Base-by-base conservation (phyloP, 225 moss, liverwort and hornwort genomes). In the Marchantia polymorpha region DNA sequence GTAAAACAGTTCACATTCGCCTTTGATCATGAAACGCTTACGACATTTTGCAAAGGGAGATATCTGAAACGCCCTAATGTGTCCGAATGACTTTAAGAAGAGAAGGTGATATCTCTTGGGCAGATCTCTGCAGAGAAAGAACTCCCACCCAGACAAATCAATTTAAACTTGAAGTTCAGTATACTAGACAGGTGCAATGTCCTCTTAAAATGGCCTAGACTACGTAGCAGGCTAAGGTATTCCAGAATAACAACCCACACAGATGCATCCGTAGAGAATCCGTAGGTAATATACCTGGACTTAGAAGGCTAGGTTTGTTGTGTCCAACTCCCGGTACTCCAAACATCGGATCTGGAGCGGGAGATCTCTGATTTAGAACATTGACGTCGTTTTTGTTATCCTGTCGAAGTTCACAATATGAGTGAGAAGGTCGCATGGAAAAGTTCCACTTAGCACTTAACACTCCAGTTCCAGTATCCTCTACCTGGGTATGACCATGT, bases 311-410 rank as follows among this genome's bases (percentile, higher is more conserved):
- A 63, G 99, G 89, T 87, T 99, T 99, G 48, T 92, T 91, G 75
- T 99, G 99, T 60, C 92, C 97, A 75, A 90, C 92, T 64, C 97
- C 99, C 81, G 95, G 93, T 30, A 95, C 92, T 80, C 95, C 95
- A 80, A 99, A 99, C 89, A 99, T 92, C 49, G 95, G 78, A 47
- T 99, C 99, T 78, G 99, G 93, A 86, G 92, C 93, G 54, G 99
- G 99, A 69, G 95, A 95, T 77, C 99, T 83, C 76, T 93, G 95
- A 74, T 91, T 94, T 78, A 95, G 53, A 59, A 88, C 64, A 16
- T 82, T 68, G 67, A 92, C 91, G 49, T 99, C 99, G 71, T 89
- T 90, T 86, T 99, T 99, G 61, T 89, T 92, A 85, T 99, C 99
- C 99, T 99, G 89, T 77, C n/a, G 82, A 69, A 64, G 67, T 72